Evolutionary conservation across 352 stramenopile species (phyloP).

Genomic region (Globisporangium radiosum): DNA sequence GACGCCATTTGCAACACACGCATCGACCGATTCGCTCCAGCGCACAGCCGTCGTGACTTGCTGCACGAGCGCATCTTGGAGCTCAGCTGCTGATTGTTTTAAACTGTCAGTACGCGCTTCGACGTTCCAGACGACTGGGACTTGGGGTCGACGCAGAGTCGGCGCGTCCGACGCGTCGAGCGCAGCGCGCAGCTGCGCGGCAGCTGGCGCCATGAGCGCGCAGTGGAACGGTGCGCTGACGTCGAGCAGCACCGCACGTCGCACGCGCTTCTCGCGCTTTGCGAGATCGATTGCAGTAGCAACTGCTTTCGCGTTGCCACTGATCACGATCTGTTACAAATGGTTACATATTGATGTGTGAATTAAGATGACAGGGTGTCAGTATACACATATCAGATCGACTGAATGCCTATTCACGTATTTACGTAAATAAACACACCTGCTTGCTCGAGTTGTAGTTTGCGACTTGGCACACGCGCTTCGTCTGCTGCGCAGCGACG

Average conservation of each 20-base stretch:
- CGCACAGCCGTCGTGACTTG: constrained; percentile 65
- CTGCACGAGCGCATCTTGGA: constrained; percentile 39
- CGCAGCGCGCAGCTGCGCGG: constrained; percentile 30
- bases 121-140: constrained; percentile 84
- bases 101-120: constrained; percentile 24
- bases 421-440: constrained; percentile 12
- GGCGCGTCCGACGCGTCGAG: constrained; percentile 20
- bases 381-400: background rate
- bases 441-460: constrained; percentile 89
- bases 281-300: constrained; percentile 42
- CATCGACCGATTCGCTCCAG: constrained; percentile 81
- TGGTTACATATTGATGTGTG: too few relatives aligned
- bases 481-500: constrained; percentile 23
- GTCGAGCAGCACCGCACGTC: constrained; percentile 61
- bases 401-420: background rate
- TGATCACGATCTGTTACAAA: constrained; percentile 51
- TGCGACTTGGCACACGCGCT: constrained; percentile 63
- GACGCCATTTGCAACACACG: constrained; percentile 40
- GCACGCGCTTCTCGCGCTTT: constrained; percentile 63
- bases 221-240: constrained; percentile 86
- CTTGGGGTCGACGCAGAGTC: constrained; percentile 22
- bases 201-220: constrained; percentile 64
- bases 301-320: constrained; percentile 45
- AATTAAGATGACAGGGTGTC: too few relatives aligned
- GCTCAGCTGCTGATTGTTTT: constrained; percentile 28